A percentile compares a stretch with the other conserved stretches of the same genome.
These are phyloP conservation scores for Blastobotrys serpentis DNA, from an alignment of 1,139 yeast genomes.

Conservation along the genomic window DNA sequence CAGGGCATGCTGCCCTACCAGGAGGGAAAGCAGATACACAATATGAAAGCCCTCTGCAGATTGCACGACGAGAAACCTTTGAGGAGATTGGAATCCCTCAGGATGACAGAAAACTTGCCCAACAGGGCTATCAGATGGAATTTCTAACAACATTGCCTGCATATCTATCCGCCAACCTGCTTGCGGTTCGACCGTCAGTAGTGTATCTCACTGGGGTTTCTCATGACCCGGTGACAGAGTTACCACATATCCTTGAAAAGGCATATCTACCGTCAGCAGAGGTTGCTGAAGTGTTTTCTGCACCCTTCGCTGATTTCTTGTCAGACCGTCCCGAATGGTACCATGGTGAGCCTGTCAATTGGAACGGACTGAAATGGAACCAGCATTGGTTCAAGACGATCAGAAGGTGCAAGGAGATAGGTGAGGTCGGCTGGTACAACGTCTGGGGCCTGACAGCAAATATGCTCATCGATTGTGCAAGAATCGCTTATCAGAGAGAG, in stretches of 20 bases:
- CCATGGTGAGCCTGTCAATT: slow-evolving; percentile 35
- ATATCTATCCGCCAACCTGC: slow-evolving; percentile 72
- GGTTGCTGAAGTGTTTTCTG: slow-evolving; percentile 38
- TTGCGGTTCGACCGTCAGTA: slow-evolving; percentile 80
- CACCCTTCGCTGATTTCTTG: slow-evolving; percentile 32
- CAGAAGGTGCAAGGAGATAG: slow-evolving; percentile 51
- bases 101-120: slow-evolving; percentile 45
- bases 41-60: slow-evolving; percentile 64
- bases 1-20: slow-evolving; percentile 87
- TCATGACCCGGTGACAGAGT: slow-evolving; percentile 28
- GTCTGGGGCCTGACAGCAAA: slow-evolving; percentile 94
- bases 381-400: slow-evolving; percentile 35
- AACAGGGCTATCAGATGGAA: slow-evolving; percentile 42
- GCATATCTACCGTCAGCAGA: slow-evolving; percentile 40
- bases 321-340: slow-evolving; percentile 36
- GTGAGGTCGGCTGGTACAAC: slow-evolving; percentile 58
- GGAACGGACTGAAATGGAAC: slow-evolving; percentile 39
- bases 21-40: slow-evolving; percentile 53
- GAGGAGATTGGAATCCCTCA: slow-evolving; percentile 81
- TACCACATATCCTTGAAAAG: slow-evolving; percentile 35
- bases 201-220: slow-evolving; percentile 42
- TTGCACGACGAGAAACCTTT: slow-evolving; percentile 76
- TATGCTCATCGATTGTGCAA: slow-evolving; percentile 74
- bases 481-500: slow-evolving; percentile 50
- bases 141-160: slow-evolving; percentile 64